Conservation (phyloP, 139 green algal genomes). For the Chlorella ohadii region DNA sequence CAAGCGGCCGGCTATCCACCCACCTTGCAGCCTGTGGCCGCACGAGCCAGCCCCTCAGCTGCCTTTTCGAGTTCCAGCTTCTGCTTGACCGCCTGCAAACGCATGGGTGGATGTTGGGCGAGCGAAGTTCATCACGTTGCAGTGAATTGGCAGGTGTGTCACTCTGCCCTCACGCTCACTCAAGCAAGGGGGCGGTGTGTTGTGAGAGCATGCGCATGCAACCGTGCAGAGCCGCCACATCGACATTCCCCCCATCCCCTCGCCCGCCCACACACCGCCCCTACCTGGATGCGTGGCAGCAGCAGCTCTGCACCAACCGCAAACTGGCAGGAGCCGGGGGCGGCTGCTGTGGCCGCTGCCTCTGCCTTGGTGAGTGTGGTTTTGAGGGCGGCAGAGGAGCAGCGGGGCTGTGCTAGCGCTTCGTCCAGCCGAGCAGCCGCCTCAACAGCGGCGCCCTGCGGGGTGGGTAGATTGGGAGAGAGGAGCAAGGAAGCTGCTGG, state of each 20-base stretch:
- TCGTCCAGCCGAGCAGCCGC: constrained; percentile 60
- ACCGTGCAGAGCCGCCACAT: too few species aligned
- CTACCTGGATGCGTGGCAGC: constrained; percentile 30
- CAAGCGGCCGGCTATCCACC: too few species aligned
- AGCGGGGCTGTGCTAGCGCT: constrained; percentile 55
- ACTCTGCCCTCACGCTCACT: too few species aligned
- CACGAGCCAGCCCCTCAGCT: constrained; percentile 64
- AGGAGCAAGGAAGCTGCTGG: too few species aligned
- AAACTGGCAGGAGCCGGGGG: constrained; percentile 42
- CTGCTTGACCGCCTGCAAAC: constrained; percentile 47
- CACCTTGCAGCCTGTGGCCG: constrained; percentile 45
- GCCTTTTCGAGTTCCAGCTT: constrained; percentile 74
- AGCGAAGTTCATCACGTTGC: too few species aligned
- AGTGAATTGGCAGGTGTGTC: too few species aligned
- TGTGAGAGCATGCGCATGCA: too few species aligned
- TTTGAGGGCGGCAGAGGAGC: constrained; percentile 50
- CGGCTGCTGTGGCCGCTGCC: constrained; percentile 37
- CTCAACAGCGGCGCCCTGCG: constrained; percentile 65
- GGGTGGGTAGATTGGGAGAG: too few species aligned
- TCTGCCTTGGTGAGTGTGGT: constrained; percentile 67
- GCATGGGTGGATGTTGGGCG: neutral
- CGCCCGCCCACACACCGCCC: too few species aligned
- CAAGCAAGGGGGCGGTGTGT: too few species aligned
- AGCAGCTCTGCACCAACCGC: constrained; percentile 44
- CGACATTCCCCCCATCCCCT: too few species aligned